phyloP scores from a whole-genome alignment of 768 basidiomycete genomes.

The Suillus decipiens region DNA sequence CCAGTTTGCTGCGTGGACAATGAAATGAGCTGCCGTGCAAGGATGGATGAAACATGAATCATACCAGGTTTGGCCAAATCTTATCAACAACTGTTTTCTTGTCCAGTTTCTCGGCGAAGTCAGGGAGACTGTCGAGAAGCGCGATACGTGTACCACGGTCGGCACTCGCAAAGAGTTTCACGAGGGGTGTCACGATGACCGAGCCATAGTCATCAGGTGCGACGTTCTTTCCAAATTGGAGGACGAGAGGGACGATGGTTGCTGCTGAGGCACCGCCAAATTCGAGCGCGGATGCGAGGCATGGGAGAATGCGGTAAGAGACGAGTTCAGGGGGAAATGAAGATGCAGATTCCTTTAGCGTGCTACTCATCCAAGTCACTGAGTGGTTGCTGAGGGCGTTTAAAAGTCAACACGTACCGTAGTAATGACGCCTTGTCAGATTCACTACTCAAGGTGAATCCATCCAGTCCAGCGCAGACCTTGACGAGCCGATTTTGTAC shows the following conservation, averaged over 20 bases:
- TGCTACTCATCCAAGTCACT: constrained; percentile 43
- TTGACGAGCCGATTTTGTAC: constrained; percentile 77
- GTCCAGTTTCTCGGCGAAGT: constrained; percentile 87
- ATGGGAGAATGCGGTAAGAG: constrained; percentile 84
- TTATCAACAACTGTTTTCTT: constrained; percentile 83
- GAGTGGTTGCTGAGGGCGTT: neutral
- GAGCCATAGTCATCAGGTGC: constrained; percentile 69
- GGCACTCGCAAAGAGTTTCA: constrained; percentile 84
- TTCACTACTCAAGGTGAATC: constrained; percentile 80
- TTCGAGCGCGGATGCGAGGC: constrained; percentile 75
- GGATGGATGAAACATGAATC: constrained; percentile 8
- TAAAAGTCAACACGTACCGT: constrained; percentile 43
- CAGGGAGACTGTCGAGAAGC: constrained; percentile 78
- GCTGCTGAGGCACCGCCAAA: constrained; percentile 77
- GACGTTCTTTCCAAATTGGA: constrained; percentile 75
- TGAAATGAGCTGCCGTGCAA: neutral
- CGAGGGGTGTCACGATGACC: constrained; percentile 72
- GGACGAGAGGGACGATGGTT: constrained; percentile 78
- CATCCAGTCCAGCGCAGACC: constrained; percentile 82
- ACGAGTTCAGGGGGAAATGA: constrained; percentile 88
- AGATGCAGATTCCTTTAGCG: constrained; percentile 74
- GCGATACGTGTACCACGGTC: constrained; percentile 96
- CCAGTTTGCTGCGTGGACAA: constrained; percentile 75
- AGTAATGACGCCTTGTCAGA: constrained; percentile 75
- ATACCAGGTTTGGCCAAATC: constrained; percentile 89